These are phyloP conservation scores for Glycine soja DNA, from an alignment of 306 rosid species.

Conservation along the genomic window DNA sequence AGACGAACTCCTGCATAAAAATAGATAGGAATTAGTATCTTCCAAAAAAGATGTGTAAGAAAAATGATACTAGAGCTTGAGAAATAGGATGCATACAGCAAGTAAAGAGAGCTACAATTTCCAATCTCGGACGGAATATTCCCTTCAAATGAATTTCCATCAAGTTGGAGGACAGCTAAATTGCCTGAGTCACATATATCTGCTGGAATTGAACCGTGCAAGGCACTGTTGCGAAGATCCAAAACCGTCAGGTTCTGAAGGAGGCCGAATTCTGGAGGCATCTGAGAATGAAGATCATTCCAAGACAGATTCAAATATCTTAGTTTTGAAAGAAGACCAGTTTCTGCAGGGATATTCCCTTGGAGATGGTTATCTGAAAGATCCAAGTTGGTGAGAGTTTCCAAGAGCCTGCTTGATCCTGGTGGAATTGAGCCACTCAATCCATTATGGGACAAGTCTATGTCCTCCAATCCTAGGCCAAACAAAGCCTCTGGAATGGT, in stretches of 20 bases:
- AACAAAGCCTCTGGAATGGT: constrained; percentile 80
- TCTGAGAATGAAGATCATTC: constrained; percentile 75
- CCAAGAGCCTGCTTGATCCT: constrained; percentile 68
- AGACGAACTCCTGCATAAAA: constrained; percentile 75
- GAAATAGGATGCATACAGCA: constrained; percentile 69
- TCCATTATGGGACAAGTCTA: constrained; percentile 69
- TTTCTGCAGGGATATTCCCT: constrained; percentile 76
- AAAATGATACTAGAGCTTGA: constrained; percentile 25
- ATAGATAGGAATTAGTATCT: constrained; percentile 31
- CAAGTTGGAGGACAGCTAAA: constrained; percentile 78
- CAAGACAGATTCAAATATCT: constrained; percentile 83
- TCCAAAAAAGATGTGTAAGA: neutral
- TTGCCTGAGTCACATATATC: constrained; percentile 83
- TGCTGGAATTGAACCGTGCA: constrained; percentile 71
- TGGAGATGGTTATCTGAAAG: constrained; percentile 70
- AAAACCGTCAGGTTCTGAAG: constrained; percentile 68
- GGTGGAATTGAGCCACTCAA: constrained; percentile 69
- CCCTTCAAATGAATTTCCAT: constrained; percentile 78
- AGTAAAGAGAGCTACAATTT: constrained; percentile 81
- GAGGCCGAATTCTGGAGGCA: constrained; percentile 76
- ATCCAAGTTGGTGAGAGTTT: constrained; percentile 64
- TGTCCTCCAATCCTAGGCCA: constrained; percentile 74
- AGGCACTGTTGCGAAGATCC: constrained; percentile 69
- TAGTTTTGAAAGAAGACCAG: constrained; percentile 66
- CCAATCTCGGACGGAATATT: constrained; percentile 82